Evolutionary conservation across 768 basidiomycete species (phyloP).

Genomic region (Mrakia gelida): DNA sequence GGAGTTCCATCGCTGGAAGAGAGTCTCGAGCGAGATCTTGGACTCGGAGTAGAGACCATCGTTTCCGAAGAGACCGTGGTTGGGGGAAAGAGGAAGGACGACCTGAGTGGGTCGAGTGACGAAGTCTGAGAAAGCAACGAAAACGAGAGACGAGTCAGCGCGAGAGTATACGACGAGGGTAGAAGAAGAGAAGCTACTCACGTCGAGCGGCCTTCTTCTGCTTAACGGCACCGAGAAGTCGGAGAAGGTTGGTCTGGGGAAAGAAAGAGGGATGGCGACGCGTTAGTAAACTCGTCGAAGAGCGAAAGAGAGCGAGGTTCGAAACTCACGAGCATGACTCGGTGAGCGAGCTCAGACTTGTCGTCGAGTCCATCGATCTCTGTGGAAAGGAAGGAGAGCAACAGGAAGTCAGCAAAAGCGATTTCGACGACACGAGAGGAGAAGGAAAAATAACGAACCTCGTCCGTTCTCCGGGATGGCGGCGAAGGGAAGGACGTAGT

Average conservation of each 20-base stretch:
- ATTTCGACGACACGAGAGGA: no score
- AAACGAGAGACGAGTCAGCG: not conserved
- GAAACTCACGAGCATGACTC: constrained; percentile 73
- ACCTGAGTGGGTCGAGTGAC: constrained; percentile 98
- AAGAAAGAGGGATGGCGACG: not conserved
- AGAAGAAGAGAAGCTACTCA: not conserved
- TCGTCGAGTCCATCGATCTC: constrained; percentile 97
- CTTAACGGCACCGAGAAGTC: constrained; percentile 95
- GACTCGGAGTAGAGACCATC: constrained; percentile 98
- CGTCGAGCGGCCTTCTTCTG: constrained; percentile 87
- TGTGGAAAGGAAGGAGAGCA: no score
- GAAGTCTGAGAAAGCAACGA: constrained; percentile 53
- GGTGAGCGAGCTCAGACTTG: constrained; percentile 93
- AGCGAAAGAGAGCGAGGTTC: not conserved
- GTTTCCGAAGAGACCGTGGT: constrained; percentile 96
- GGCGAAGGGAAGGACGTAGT: constrained; percentile 97
- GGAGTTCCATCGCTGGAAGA: constrained; percentile 96
- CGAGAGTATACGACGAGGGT: no score
- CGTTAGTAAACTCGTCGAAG: not conserved
- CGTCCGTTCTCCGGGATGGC: constrained; percentile 98
- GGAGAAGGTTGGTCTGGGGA: constrained; percentile 72
- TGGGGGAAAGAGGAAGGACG: constrained; percentile 93
- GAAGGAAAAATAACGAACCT: not conserved
- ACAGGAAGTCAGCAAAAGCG: no score
- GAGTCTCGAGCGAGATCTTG: constrained; percentile 93